These are phyloP conservation scores for Torulaspora gathmanii DNA, from an alignment of 805 yeast genomes.

Conservation along the genomic window DNA sequence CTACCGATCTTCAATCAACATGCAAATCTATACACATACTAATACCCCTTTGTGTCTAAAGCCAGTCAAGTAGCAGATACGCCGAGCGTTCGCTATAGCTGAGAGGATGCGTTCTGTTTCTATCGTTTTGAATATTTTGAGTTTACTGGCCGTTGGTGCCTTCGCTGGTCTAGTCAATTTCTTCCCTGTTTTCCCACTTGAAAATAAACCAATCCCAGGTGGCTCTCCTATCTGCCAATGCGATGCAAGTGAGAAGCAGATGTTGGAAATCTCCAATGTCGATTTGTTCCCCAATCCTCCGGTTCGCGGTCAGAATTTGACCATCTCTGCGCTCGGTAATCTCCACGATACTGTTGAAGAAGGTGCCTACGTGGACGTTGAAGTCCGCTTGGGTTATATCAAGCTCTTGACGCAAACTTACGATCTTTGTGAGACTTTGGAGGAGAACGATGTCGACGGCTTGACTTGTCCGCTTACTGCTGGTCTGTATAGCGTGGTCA, in stretches of 20 bases:
- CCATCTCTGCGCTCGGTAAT: conserved; percentile 69
- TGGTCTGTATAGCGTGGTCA: conserved; percentile 63
- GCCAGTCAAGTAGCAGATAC: not conserved
- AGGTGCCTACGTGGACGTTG: conserved; percentile 93
- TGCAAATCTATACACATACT: not conserved
- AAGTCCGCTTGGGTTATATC: conserved; percentile 88
- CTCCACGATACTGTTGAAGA: conserved; percentile 55
- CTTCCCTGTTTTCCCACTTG: conserved; percentile 19
- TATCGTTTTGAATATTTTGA: conserved; percentile 4
- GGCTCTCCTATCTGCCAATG: conserved; percentile 80
- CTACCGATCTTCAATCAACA: not conserved
- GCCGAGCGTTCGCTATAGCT: not conserved
- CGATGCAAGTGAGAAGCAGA: conserved; percentile 59
- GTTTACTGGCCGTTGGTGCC: conserved; percentile 6
- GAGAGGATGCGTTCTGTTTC: conserved; percentile 1
- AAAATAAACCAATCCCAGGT: conserved; percentile 73
- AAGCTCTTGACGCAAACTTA: conserved; percentile 82
- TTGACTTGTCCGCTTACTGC: conserved; percentile 74
- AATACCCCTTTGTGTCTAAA: not conserved
- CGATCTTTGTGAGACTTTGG: conserved; percentile 84
- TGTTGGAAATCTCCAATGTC: conserved; percentile 57
- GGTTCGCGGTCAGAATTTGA: conserved; percentile 71
- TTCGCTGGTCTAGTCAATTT: conserved; percentile 11
- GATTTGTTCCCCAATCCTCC: conserved; percentile 84
- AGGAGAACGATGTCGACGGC: conserved; percentile 57